Percentiles rank a stretch among this genome's conserved stretches.
Conservation (phyloP, 129 eudicot genomes). For the Flaveria trinervia region DNA sequence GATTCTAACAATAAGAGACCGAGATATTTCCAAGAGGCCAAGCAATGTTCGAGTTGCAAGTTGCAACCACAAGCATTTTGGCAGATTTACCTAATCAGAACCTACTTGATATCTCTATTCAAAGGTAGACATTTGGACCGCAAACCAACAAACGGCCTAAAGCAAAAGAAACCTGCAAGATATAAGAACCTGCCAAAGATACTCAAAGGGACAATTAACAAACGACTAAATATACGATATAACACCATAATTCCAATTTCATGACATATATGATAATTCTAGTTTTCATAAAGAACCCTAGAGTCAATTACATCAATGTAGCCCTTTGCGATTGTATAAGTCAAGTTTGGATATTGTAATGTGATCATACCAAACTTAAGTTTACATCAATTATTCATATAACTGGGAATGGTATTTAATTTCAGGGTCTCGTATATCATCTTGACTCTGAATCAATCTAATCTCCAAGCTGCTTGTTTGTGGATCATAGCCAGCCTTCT, state of each 20-base stretch:
- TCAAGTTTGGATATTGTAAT: not conserved
- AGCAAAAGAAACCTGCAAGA: not conserved
- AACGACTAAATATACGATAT: constrained; percentile 1
- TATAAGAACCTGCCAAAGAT: not conserved
- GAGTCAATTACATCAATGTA: constrained; percentile 23
- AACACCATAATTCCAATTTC: not conserved
- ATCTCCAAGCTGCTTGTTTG: constrained; percentile 95
- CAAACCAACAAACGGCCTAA: not conserved
- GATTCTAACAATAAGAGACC: not conserved
- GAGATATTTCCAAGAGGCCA: no score
- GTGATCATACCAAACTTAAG: constrained; percentile 15
- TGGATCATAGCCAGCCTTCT: constrained; percentile 71
- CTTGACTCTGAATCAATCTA: constrained; percentile 91
- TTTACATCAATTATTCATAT: constrained; percentile 40
- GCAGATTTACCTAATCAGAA: no score
- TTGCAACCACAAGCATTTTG: no score
- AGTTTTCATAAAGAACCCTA: constrained; percentile 12
- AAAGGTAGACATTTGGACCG: no score
- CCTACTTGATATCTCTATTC: no score
- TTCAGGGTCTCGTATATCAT: constrained; percentile 81
- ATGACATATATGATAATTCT: constrained; percentile 18
- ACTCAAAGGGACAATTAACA: not conserved
- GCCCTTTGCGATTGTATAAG: constrained; percentile 15
- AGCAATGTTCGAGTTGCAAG: no score
- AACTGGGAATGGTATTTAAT: constrained; percentile 63